Percentiles rank a stretch among this genome's conserved stretches.
These are phyloP conservation scores for Ocimum tenuiflorum DNA, from an alignment of 257 asterid genomes.

Conservation along the genomic window DNA sequence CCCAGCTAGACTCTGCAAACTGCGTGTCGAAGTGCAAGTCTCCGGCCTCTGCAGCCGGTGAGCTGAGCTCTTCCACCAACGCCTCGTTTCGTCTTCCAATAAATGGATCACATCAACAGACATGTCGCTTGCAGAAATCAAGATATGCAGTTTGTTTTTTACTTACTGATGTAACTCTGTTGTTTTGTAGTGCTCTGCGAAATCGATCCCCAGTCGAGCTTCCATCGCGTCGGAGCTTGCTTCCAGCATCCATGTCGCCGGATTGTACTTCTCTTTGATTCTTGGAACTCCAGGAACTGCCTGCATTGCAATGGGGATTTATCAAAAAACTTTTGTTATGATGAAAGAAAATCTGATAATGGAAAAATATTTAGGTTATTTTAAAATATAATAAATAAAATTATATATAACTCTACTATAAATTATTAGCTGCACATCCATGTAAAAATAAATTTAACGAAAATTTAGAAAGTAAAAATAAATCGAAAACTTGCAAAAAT, in stretches of 20 bases:
- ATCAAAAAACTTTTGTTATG: background rate
- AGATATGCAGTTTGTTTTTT: background rate
- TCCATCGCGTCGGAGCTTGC: conserved; percentile 62
- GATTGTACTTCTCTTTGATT: conserved; percentile 68
- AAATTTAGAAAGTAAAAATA: too few species aligned
- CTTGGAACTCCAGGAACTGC: conserved; percentile 55
- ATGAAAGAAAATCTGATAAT: too few species aligned
- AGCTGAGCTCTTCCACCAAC: conserved; percentile 52
- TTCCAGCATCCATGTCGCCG: conserved; percentile 95
- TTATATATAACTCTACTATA: too few species aligned
- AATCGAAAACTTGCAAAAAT: too few species aligned
- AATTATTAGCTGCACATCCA: too few species aligned
- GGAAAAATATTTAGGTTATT: too few species aligned
- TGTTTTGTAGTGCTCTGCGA: conserved; percentile 57
- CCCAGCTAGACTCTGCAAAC: conserved; percentile 50
- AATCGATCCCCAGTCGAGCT: conserved; percentile 51
- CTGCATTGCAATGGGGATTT: conserved; percentile 20
- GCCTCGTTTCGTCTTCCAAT: conserved; percentile 49
- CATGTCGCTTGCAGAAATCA: background rate
- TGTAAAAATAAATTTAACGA: too few species aligned
- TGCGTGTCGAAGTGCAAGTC: conserved; percentile 58
- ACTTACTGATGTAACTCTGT: conserved; percentile 51
- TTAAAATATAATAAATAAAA: too few species aligned
- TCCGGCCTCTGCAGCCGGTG: conserved; percentile 48
- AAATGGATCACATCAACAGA: background rate